phyloP scores from a whole-genome alignment of 1,284 basidiomycete species.

The Volvariella volvacea region DNA sequence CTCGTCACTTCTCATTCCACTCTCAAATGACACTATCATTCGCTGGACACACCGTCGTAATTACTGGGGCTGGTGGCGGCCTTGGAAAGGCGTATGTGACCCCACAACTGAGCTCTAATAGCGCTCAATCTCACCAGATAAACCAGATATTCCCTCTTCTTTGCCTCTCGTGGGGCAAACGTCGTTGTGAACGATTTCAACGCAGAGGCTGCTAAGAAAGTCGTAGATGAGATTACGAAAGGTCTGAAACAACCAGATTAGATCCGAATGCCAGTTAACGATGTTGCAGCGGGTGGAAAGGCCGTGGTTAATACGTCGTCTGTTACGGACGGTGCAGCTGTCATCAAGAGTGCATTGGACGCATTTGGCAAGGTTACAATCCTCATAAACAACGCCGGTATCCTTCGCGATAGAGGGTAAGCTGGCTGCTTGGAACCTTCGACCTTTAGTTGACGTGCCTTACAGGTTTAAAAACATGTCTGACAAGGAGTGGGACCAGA shows the following conservation, averaged over 20 bases:
- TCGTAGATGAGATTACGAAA: constrained; percentile 84
- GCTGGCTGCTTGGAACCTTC: constrained; percentile 13
- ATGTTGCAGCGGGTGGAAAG: constrained; percentile 69
- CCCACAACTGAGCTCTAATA: background rate
- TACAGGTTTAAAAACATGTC: constrained; percentile 87
- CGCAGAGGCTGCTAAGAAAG: constrained; percentile 82
- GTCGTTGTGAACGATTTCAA: constrained; percentile 97
- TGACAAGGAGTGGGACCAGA: constrained; percentile 83
- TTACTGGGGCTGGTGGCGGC: constrained; percentile 96
- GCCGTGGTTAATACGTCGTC: constrained; percentile 86
- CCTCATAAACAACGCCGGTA: constrained; percentile 96
- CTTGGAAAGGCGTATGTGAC: constrained; percentile 79
- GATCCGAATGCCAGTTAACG: constrained; percentile 10
- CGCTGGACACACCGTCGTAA: constrained; percentile 88
- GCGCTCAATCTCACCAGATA: constrained; percentile 3
- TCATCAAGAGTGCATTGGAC: constrained; percentile 85
- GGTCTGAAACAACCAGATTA: constrained; percentile 39
- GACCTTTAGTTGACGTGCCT: constrained; percentile 1
- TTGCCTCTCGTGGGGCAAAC: constrained; percentile 87
- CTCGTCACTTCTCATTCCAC: constrained; percentile 7
- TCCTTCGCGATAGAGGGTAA: constrained; percentile 79
- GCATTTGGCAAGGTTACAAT: constrained; percentile 81
- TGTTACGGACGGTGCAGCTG: constrained; percentile 82
- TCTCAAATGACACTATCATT: constrained; percentile 62
- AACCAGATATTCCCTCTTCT: constrained; percentile 81